Evolutionary conservation across 768 basidiomycete genomes (phyloP), one percentile per base, ranked within the genome.

Genomic region (Trametes maxima): DNA sequence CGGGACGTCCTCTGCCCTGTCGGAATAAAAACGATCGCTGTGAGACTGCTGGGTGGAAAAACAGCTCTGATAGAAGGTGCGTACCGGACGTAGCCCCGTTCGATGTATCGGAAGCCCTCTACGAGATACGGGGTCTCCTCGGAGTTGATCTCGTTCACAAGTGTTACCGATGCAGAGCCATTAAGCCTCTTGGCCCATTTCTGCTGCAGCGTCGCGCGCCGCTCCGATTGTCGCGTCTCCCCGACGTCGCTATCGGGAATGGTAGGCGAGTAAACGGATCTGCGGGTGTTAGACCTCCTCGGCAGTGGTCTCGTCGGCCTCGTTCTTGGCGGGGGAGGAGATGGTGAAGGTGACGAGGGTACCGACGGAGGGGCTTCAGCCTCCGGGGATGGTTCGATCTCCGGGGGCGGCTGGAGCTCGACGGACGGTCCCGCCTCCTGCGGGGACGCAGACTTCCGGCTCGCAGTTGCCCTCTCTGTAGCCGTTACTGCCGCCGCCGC

Each of bases 61-160:
- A 7, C 17, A n/a, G 12, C 16, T 2, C 16, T 6, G 21, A 35
- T n/a, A 8, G 11, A 7, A n/a, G 40, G 54, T 48, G 14, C n/a
- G 1, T 33, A 81, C 82, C 79, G 81, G 13, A 72, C 55, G 53
- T 87, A 88, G 11, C 76, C 74, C 39, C 70, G 73, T 66, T 89
- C 87, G 13, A 85, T 62, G 66, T 87, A 89, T 56, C 59, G 55
- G 54, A 89, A 88, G 16, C 67, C 67, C 0, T 71, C 62, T 5
- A 75, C 68, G n/a, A 83, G 66, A 3, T 65, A 70, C 0, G 85
- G 86, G 3, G 80, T 65, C 12, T 77, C 73, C 39, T 71, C 74
- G 33, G 67, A 72, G 59, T 68, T 71, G n/a, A 80, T 68, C 17
- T 70, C 62, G 35, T 72, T 70, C 16, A 72, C 73, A 58, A 80